Percentiles rank a stretch among this genome's conserved stretches.
Evolutionary conservation across 2,329 filamentous ascomycete genomes (phyloP).

Genomic region (Cladosporium halotolerans): DNA sequence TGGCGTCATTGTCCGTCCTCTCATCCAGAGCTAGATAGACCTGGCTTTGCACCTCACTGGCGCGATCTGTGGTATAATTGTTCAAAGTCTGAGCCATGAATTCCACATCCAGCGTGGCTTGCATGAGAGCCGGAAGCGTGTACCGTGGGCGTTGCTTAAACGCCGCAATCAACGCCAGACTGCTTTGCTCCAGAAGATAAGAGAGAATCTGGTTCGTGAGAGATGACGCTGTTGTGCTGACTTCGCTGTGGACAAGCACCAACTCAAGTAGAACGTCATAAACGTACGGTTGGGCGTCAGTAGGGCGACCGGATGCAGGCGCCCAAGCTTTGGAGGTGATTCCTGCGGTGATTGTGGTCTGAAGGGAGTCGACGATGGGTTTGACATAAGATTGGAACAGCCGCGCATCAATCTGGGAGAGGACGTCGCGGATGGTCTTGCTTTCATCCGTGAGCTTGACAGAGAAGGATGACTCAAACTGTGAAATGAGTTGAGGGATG

Average conservation of each 20-base stretch:
- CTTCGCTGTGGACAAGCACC: constrained; percentile 74
- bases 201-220: constrained; percentile 78
- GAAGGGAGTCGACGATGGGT: constrained; percentile 63
- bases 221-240: constrained; percentile 52
- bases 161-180: constrained; percentile 70
- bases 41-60: constrained; percentile 74
- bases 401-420: constrained; percentile 81
- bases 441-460: constrained; percentile 91
- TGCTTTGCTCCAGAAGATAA: constrained; percentile 77
- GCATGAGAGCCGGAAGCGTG: constrained; percentile 77
- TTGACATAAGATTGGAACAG: constrained; percentile 90
- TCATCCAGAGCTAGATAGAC: constrained; percentile 89
- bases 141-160: constrained; percentile 63
- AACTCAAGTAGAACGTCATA: constrained; percentile 79
- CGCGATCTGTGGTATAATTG: constrained; percentile 79
- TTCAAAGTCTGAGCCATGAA: constrained; percentile 91
- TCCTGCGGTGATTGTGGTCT: constrained; percentile 64
- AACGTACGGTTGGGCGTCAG: constrained; percentile 77
- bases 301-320: constrained; percentile 52
- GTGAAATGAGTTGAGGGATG: constrained; percentile 79
- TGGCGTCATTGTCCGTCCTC: constrained; percentile 80
- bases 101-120: constrained; percentile 94
- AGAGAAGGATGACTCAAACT: constrained; percentile 90
- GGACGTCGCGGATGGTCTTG: constrained; percentile 83
- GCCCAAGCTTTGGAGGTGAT: constrained; percentile 68